Base-by-base conservation (phyloP, 1,284 basidiomycete genomes). In the Marasmius oreades region DNA sequence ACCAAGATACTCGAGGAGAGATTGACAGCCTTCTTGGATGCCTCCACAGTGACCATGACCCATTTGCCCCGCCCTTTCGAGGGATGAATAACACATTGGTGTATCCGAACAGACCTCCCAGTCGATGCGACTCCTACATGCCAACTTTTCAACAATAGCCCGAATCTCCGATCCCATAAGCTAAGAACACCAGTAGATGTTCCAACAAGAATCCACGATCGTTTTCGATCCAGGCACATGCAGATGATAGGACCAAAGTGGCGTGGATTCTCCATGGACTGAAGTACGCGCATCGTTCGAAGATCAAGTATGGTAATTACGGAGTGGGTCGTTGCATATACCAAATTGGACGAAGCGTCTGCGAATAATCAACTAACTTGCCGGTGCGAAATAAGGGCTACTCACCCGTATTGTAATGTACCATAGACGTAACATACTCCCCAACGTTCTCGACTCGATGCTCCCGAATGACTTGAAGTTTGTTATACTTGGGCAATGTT, bases 161-260 rank as follows among this genome's bases (percentile, higher is more conserved):
- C 93, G 63, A 98, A 98, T 2, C 96, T 86, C 52, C 95, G 81
- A 72, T 99, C 96, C 95, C 95, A 98, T 1, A 98, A 78, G 2
- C 88, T 86, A 6, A 98, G 73, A 8, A 88, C 81, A 4, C 96
- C 96, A 1, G 82, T 83, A 2, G 89, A 84, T 0, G 95, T 96
- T 1, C 93, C 95, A 28, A 92, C 85, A 5, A 96, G 77, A 34
- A 95, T 76, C 96, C 96, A 98, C 3, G 90, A 82, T 24, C 83
- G 82, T 62, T 89, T 90, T 24, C 84, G 82, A 66, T 95, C 93
- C 34, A 93, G 70, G 62, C 92, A 96, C 52, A 97, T 70, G 50
- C 86, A 85, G 0, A 93, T 90, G 53, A 98, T 90, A 0, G 93
- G 85, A 0, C 96, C 96, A 58, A 86, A 81, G 64, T 96, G 91